Conservation (phyloP, 148 eudicot genomes). For the Oxyria digyna region DNA sequence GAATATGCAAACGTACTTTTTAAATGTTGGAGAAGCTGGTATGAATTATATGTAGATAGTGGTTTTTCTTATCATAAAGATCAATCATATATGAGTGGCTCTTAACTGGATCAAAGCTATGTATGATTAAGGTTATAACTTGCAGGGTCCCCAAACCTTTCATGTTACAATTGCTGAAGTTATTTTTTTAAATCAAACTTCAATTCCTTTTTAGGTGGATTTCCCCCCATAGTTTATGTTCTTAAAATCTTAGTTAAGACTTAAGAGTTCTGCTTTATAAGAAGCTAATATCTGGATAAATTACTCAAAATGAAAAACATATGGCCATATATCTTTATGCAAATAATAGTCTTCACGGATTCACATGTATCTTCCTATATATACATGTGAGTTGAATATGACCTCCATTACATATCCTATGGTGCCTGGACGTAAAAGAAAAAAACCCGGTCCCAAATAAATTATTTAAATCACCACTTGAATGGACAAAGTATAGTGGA, state of each 20-base stretch:
- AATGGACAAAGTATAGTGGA: slow-evolving; percentile 5
- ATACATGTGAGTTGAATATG: not conserved
- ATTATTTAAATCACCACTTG: not conserved
- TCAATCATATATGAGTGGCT: not conserved
- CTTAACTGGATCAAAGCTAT: not conserved
- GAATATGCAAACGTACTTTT: not conserved
- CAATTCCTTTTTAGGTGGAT: too few species aligned
- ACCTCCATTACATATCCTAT: not conserved
- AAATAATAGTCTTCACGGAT: not conserved
- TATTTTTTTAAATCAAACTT: too few species aligned
- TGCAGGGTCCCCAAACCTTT: not conserved
- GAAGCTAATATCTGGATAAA: too few species aligned
- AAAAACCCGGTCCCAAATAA: too few species aligned
- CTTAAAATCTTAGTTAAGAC: too few species aligned
- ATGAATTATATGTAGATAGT: not conserved
- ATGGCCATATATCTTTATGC: too few species aligned
- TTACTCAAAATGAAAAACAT: too few species aligned
- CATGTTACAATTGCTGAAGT: too few species aligned
- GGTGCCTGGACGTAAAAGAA: too few species aligned
- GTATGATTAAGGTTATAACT: not conserved
- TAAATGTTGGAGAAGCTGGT: not conserved
- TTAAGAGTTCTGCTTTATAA: too few species aligned
- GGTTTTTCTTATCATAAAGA: not conserved
- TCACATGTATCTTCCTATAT: not conserved
- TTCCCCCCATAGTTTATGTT: too few species aligned